A percentile compares a stretch with the other conserved stretches of the same genome.
phyloP scores from a whole-genome alignment of 2,329 filamentous ascomycete genomes.

The Trichoderma oligosporum region DNA sequence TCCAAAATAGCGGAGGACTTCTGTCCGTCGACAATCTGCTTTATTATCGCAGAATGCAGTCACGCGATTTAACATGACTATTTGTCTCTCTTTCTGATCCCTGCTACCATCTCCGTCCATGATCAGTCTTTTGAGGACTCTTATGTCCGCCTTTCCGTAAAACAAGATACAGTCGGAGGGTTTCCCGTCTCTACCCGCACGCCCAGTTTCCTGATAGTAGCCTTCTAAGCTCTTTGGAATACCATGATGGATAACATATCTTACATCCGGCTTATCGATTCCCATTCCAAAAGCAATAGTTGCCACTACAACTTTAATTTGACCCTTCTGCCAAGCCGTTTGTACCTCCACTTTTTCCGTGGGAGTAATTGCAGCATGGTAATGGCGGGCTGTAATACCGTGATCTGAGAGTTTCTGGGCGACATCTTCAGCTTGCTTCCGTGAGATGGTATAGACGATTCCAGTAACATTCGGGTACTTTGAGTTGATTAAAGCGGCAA shows the following conservation, averaged over 20 bases:
- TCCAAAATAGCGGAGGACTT: conserved; percentile 91
- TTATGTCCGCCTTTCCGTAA: conserved; percentile 76
- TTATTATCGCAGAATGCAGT: conserved; percentile 86
- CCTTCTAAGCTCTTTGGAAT: conserved; percentile 94
- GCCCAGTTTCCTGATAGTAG: conserved; percentile 97
- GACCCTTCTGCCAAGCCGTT: conserved; percentile 74
- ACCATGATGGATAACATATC: conserved; percentile 91
- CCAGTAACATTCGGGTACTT: conserved; percentile 72
- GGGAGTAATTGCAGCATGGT: conserved; percentile 74
- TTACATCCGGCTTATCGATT: conserved; percentile 96
- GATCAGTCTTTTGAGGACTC: conserved; percentile 74
- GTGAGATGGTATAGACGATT: conserved; percentile 89
- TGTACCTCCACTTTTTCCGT: conserved; percentile 69
- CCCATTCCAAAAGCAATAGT: conserved; percentile 99
- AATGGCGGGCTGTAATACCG: conserved; percentile 73
- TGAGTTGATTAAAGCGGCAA: conserved; percentile 64
- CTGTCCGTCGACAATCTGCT: conserved; percentile 79
- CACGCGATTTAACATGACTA: conserved; percentile 79
- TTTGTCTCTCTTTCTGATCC: conserved; percentile 80
- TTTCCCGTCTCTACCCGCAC: conserved; percentile 86
- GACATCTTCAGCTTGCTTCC: conserved; percentile 76
- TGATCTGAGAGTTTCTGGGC: conserved; percentile 64
- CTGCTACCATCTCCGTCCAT: conserved; percentile 69
- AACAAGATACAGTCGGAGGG: conserved; percentile 86
- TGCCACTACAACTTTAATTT: conserved; percentile 85